A percentile compares a stretch with the other conserved stretches of the same genome.
phyloP scores from a whole-genome alignment of 129 eudicot species.

The Apium graveolens region DNA sequence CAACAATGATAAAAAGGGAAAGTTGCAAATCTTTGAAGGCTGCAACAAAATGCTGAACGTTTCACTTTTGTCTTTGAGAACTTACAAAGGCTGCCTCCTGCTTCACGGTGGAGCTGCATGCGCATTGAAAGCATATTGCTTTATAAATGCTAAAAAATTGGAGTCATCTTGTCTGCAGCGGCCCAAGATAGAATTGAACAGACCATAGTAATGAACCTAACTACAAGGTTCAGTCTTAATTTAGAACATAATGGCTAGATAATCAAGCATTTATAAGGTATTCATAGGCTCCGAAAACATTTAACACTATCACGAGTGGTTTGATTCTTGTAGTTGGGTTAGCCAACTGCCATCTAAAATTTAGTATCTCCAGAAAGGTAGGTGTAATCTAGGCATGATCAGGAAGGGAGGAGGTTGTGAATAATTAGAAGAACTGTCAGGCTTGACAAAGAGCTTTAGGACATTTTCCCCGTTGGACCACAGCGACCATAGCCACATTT shows the following conservation, averaged over 20 bases:
- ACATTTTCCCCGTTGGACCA: too few relatives aligned
- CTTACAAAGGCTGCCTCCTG: not conserved
- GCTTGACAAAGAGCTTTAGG: too few relatives aligned
- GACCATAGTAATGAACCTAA: not conserved
- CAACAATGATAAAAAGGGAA: not conserved
- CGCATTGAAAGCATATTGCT: not conserved
- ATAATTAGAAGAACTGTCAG: constrained; percentile 50
- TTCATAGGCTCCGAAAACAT: not conserved
- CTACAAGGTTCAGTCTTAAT: not conserved
- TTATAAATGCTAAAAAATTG: too few relatives aligned
- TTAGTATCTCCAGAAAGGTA: constrained; percentile 15
- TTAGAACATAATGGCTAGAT: not conserved
- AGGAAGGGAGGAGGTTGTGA: constrained; percentile 31
- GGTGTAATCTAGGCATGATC: constrained; percentile 34
- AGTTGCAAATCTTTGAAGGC: not conserved
- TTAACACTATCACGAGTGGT: not conserved
- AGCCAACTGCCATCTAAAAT: constrained; percentile 1
- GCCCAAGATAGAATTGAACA: not conserved
- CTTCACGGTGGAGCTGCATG: constrained; percentile 1
- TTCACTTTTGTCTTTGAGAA: not conserved
- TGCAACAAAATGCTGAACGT: not conserved
- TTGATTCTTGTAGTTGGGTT: not conserved
- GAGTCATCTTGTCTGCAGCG: constrained; percentile 1
- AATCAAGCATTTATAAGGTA: not conserved
- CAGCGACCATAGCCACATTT: too few relatives aligned